Evolutionary conservation across 345 rosid species (phyloP).

Genomic region (Citrus cavaleriei): DNA sequence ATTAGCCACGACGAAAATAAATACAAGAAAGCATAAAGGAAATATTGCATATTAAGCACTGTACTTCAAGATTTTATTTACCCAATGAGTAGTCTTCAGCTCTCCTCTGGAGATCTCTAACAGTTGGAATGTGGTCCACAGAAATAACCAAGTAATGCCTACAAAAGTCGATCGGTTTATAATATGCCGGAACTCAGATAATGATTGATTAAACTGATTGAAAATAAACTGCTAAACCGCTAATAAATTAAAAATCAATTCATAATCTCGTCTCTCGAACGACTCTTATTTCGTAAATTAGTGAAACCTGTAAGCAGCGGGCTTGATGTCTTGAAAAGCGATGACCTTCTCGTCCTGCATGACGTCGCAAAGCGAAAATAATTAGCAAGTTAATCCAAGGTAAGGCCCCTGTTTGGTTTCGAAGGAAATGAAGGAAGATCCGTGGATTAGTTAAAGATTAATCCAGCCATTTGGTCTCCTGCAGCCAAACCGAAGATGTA

Average conservation of each 20-base stretch:
- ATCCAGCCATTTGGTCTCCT: background rate
- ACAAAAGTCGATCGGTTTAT: background rate
- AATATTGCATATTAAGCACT: background rate
- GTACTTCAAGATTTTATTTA: constrained; percentile 16
- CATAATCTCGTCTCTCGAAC: background rate
- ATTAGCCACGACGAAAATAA: background rate
- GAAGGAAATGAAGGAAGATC: background rate
- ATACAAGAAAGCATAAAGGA: background rate
- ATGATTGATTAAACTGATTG: background rate
- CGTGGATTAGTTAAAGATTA: background rate
- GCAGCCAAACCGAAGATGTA: constrained; percentile 2
- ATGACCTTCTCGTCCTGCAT: constrained; percentile 76
- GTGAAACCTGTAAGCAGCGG: constrained; percentile 71
- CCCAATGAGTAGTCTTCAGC: constrained; percentile 74
- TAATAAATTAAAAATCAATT: background rate
- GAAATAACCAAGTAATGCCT: constrained; percentile 94
- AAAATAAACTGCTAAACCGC: background rate
- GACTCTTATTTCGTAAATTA: background rate
- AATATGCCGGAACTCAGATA: background rate
- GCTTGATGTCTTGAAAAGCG: constrained; percentile 83
- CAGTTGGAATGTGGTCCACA: constrained; percentile 68
- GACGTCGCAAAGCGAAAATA: background rate
- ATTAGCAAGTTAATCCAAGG: background rate
- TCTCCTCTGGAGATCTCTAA: constrained; percentile 55
- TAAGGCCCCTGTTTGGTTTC: constrained; percentile 11